Conservation (phyloP, 2,329 filamentous ascomycete species). For the Clarireedia homoeocarpa region DNA sequence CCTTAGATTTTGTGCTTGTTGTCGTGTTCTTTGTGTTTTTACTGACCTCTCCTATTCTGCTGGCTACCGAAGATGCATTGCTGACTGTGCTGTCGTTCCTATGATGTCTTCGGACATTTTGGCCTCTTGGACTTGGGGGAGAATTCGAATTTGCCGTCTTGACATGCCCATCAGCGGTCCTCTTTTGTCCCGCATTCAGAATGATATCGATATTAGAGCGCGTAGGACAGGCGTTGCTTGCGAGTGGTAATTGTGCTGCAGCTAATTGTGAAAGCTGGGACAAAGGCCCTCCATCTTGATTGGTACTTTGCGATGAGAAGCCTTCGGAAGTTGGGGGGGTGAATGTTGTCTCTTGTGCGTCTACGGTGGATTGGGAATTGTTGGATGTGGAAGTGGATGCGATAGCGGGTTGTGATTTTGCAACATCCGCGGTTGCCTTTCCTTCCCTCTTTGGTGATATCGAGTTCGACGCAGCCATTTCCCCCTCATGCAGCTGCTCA, state of each 20-base stretch:
- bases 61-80: slow-evolving; percentile 50
- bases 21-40: neutral
- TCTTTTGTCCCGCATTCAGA: slow-evolving; percentile 49
- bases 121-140: slow-evolving; percentile 26
- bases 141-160: slow-evolving; percentile 47
- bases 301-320: slow-evolving; percentile 33
- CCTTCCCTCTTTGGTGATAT: neutral
- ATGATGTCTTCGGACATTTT: slow-evolving; percentile 45
- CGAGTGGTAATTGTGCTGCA: slow-evolving; percentile 38
- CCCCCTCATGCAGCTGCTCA: slow-evolving; percentile 1
- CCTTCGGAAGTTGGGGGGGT: slow-evolving; percentile 31
- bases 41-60: slow-evolving; percentile 68
- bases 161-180: slow-evolving; percentile 67
- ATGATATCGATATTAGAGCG: slow-evolving; percentile 17
- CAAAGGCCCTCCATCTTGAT: slow-evolving; percentile 39
- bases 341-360: slow-evolving; percentile 33
- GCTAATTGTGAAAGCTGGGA: slow-evolving; percentile 51
- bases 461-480: slow-evolving; percentile 5
- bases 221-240: slow-evolving; percentile 13
- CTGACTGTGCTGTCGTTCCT: slow-evolving; percentile 65
- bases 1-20: slow-evolving; percentile 14
- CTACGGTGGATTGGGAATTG: slow-evolving; percentile 39
- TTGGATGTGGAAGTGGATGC: slow-evolving; percentile 28
- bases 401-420: neutral
- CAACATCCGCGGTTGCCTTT: neutral